A percentile compares a stretch with the other conserved stretches of the same genome.
Evolutionary conservation across 352 stramenopile genomes (phyloP).

Genomic region (Phytophthora brassicae): DNA sequence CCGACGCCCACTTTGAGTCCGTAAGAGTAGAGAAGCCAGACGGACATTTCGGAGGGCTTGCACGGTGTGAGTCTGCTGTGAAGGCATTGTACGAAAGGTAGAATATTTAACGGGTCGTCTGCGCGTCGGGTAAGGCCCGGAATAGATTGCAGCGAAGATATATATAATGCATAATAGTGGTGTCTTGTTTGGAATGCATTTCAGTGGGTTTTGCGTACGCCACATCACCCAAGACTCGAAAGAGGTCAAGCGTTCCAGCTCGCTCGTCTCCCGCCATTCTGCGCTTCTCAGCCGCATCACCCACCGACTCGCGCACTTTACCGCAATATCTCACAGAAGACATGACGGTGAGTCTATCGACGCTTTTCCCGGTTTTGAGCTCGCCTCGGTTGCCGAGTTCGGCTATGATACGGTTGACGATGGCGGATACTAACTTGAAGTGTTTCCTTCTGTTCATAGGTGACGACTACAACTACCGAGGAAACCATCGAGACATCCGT

Average conservation of each 20-base stretch:
- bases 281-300: background rate
- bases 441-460: conserved; percentile 16
- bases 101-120: too few species aligned
- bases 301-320: background rate
- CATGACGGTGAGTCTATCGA: conserved; percentile 29
- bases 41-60: conserved; percentile 29
- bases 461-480: conserved; percentile 21
- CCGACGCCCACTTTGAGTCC: conserved; percentile 36
- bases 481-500: conserved; percentile 8
- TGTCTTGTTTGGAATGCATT: too few species aligned
- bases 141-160: too few species aligned
- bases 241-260: too few species aligned
- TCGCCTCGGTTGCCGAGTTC: background rate
- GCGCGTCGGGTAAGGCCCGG: too few species aligned
- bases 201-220: too few species aligned
- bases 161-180: too few species aligned
- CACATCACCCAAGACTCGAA: too few species aligned
- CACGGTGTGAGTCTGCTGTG: conserved; percentile 27
- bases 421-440: conserved; percentile 18
- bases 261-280: background rate
- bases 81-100: conserved; percentile 46
- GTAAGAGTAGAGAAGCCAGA: conserved; percentile 30
- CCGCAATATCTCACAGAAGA: background rate
- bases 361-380: background rate
- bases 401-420: conserved; percentile 5